These are phyloP conservation scores for Casuarina glauca DNA, from an alignment of 306 rosid species.

Conservation along the genomic window DNA sequence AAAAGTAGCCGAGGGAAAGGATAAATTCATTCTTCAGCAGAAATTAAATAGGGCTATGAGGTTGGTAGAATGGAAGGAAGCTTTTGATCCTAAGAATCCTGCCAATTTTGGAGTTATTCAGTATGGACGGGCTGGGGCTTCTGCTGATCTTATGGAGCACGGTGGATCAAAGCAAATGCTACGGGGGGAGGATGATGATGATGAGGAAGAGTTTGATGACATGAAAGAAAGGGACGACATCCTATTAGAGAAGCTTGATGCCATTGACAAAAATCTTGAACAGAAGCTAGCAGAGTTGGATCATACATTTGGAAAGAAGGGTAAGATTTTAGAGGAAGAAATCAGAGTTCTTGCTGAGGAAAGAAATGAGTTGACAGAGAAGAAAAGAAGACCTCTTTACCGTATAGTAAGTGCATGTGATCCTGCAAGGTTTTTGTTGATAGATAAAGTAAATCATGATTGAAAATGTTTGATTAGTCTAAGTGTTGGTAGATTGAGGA, in stretches of 20 bases:
- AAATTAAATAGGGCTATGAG: constrained; percentile 86
- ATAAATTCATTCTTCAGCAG: constrained; percentile 70
- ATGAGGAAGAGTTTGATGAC: constrained; percentile 78
- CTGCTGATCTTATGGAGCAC: constrained; percentile 45
- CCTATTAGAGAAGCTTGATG: constrained; percentile 72
- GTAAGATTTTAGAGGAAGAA: constrained; percentile 86
- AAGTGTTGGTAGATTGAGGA: neutral
- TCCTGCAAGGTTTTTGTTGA: constrained; percentile 4
- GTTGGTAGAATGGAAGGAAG: constrained; percentile 82
- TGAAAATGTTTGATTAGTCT: neutral
- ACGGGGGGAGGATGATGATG: constrained; percentile 44
- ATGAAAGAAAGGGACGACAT: constrained; percentile 85
- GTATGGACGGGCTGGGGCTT: constrained; percentile 41
- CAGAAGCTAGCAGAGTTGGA: constrained; percentile 83
- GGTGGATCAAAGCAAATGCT: constrained; percentile 45
- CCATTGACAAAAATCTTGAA: constrained; percentile 81
- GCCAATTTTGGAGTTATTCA: constrained; percentile 79
- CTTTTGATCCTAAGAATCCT: constrained; percentile 83
- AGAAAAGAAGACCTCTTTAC: constrained; percentile 79
- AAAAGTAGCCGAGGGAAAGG: constrained; percentile 76
- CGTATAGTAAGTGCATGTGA: constrained; percentile 54
- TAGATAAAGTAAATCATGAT: neutral
- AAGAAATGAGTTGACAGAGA: constrained; percentile 84
- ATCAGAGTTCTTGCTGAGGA: constrained; percentile 95
- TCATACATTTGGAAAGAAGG: constrained; percentile 90